These are phyloP conservation scores for Pleurotus cornucopiae DNA, from an alignment of 768 basidiomycete genomes.

Conservation along the genomic window DNA sequence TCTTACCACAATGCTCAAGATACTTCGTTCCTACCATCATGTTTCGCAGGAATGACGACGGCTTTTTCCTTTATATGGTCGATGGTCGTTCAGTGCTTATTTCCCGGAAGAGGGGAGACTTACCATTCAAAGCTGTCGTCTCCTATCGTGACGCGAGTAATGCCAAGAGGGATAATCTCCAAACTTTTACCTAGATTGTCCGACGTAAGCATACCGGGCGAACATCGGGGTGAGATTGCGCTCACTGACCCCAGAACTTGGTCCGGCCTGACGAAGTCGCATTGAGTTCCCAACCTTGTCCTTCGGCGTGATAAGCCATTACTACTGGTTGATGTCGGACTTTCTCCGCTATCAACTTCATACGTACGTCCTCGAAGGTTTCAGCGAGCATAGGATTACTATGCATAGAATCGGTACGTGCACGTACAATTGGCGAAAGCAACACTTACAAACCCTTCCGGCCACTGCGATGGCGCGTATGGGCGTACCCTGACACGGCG, in stretches of 20 bases:
- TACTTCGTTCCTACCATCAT: constrained; percentile 90
- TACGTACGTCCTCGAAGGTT: constrained; percentile 79
- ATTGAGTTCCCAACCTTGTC: constrained; percentile 68
- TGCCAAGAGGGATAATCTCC: constrained; percentile 81
- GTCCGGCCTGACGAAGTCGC: constrained; percentile 81
- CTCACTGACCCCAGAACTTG: constrained; percentile 80
- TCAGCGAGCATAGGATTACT: constrained; percentile 89
- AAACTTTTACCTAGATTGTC: constrained; percentile 70
- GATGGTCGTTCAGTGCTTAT: too few species aligned
- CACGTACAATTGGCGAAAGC: background rate
- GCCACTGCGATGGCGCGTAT: constrained; percentile 74
- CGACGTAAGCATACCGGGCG: constrained; percentile 12
- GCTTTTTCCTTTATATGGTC: constrained; percentile 59
- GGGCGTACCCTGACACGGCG: constrained; percentile 80
- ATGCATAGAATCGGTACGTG: constrained; percentile 9
- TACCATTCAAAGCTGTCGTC: constrained; percentile 72
- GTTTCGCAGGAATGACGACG: constrained; percentile 86
- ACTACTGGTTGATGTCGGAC: constrained; percentile 82
- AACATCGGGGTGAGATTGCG: constrained; percentile 8
- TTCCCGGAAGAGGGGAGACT: constrained; percentile 13
- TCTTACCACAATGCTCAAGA: constrained; percentile 78
- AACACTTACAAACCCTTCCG: constrained; percentile 81
- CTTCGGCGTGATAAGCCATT: constrained; percentile 83
- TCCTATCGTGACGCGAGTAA: constrained; percentile 61
- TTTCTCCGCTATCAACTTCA: constrained; percentile 85